Evolutionary conservation across 2,329 filamentous ascomycete species (phyloP), one percentile per base, ranked within the genome.

Genomic region (Colletotrichum simmondsii): DNA sequence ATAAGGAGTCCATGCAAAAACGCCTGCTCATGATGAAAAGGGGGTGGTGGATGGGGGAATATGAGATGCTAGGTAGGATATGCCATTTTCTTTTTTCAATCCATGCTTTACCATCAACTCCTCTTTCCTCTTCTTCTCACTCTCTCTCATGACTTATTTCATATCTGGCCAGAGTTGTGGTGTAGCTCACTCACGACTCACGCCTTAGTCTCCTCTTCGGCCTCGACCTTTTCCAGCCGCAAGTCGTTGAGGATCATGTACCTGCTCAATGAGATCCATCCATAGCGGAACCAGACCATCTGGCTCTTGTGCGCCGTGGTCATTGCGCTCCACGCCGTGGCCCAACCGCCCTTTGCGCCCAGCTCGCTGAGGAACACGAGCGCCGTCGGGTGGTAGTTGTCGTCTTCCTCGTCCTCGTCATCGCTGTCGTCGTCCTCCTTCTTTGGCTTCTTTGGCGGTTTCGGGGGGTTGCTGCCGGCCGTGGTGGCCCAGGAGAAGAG

Each of bases 271-370:
- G 90, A 88, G 79, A 99, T 98, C 95, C 95, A 99, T 3, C 95
- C 94, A 90, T 95, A 98, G 8, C 97, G 91, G 80, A 98, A 99
- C 97, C 97, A 99, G 49, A 94, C 91, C 97, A 99, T 99, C 88
- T 99, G 97, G 82, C 95, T 98, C 84, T 91, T 87, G 85, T 99
- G 97, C 32, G 94, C 96, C 67, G 89, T 88, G 2, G 94, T 95
- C 97, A 99, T 99, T 37, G 97, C 95, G 67, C 86, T 88, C 85
- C 95, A 93, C 8, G 94, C 96, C 35, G 87, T 86, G 11, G 80
- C 80, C 70, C 86, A 81, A n/a, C 83, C 85, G 60, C 83, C 83
- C 2, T 78, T 89, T 75, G 92, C 87, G 75, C 92, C 90, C 19
- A 95, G 86, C 10, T 89, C 88, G 82, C 89, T 97, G 73, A 96